Evolutionary conservation across 2,329 filamentous ascomycete species (phyloP).

Genomic region (Tolypocladium album): DNA sequence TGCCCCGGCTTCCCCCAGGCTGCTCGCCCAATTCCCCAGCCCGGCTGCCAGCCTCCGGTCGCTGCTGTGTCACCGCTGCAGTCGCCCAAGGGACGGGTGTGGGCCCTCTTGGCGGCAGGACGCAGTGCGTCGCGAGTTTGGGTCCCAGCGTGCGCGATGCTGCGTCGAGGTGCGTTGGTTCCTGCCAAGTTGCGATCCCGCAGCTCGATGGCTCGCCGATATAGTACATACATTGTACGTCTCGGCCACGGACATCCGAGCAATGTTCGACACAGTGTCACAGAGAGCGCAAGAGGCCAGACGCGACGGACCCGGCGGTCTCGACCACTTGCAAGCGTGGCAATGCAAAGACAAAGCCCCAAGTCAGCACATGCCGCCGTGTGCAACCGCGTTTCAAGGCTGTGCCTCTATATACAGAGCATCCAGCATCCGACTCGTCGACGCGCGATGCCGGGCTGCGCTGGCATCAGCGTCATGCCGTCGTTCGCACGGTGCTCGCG

Average conservation of each 20-base stretch:
- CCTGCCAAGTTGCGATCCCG: neutral
- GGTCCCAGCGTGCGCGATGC: constrained; percentile 1
- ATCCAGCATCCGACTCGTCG: neutral
- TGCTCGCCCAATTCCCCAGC: neutral
- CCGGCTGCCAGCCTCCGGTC: neutral
- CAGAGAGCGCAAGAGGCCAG: neutral
- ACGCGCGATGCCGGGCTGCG: neutral
- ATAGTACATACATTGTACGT: neutral
- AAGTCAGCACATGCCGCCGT: neutral
- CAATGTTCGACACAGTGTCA: neutral
- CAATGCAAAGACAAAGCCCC: neutral
- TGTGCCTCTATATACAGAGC: neutral
- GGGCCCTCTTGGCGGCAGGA: neutral
- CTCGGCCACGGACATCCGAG: neutral
- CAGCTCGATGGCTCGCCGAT: neutral
- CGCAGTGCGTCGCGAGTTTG: neutral
- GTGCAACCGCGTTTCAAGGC: neutral
- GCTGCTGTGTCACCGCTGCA: neutral
- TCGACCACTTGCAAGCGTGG: neutral
- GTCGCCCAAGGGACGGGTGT: neutral
- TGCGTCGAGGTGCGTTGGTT: constrained; percentile 5
- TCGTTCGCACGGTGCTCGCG: neutral
- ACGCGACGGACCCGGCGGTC: neutral
- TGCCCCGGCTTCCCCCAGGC: neutral
- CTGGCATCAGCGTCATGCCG: neutral